Conservation (phyloP, 108 stramenopile species). For the Cyclotella sp. region DNA sequence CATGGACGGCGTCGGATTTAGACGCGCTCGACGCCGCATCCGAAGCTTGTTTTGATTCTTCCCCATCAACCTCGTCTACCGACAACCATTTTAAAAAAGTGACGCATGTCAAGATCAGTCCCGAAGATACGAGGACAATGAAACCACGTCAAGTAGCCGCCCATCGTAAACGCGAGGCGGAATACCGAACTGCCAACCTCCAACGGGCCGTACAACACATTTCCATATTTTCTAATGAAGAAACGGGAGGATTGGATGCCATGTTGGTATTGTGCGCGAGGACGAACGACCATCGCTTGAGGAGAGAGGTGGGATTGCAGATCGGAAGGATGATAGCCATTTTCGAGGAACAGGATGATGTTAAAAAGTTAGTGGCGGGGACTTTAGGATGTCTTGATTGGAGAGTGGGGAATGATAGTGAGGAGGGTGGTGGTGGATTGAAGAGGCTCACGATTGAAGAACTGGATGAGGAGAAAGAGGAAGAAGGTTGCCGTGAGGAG, state of each 20-base stretch:
- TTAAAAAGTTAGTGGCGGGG: slow-evolving; percentile 58
- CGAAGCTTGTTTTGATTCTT: slow-evolving; percentile 45
- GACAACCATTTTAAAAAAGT: slow-evolving; percentile 27
- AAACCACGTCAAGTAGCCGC: slow-evolving; percentile 74
- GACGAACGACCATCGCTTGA: slow-evolving; percentile 57
- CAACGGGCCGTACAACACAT: slow-evolving; percentile 63
- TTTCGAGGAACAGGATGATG: slow-evolving; percentile 60
- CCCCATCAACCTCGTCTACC: slow-evolving; percentile 18
- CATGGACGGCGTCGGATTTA: slow-evolving; percentile 80
- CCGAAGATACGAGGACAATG: slow-evolving; percentile 62
- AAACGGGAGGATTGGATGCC: slow-evolving; percentile 62
- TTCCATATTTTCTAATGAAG: slow-evolving; percentile 49
- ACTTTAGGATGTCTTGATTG: slow-evolving; percentile 52
- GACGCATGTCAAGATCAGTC: slow-evolving; percentile 19
- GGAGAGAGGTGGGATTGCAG: slow-evolving; percentile 47
- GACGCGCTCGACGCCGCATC: slow-evolving; percentile 64
- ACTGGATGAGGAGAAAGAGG: slow-evolving; percentile 65
- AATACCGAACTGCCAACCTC: slow-evolving; percentile 49
- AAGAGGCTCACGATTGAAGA: slow-evolving; percentile 69
- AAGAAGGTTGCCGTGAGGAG: slow-evolving; percentile 44
- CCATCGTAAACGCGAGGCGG: slow-evolving; percentile 66
- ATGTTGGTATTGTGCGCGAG: slow-evolving; percentile 54
- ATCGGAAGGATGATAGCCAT: slow-evolving; percentile 65
- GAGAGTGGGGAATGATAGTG: slow-evolving; percentile 43
- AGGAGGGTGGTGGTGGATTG: slow-evolving; percentile 30